Evolutionary conservation across 2,329 filamentous ascomycete species (phyloP), one percentile per base, ranked within the genome.

Genomic region (Chrysoporthe puriensis): DNA sequence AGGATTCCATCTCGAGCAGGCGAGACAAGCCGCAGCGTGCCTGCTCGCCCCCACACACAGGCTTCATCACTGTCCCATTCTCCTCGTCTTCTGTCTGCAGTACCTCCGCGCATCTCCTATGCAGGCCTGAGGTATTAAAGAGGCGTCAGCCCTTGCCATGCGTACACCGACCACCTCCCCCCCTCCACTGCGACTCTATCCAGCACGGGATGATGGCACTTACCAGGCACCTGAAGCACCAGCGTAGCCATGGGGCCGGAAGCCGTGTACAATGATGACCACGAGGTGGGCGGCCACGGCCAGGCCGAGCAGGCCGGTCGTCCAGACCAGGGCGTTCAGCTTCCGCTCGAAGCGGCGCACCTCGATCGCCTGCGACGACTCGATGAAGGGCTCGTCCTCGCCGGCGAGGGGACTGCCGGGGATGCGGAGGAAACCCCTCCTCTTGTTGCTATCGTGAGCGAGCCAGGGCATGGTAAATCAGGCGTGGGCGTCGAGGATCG

Each of bases 371-470:
- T 26, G 40, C 4, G 57, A 60, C 6, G 36, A 60, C 40, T 44
- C 57, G 40, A 60, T 60, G 18, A 60, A 60, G 40, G 57, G 57
- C 36, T 32, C 57, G 36, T 60, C 40, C 43, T 44, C 57, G 14
- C 14, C 57, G 16, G 18, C 57, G 34, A 59, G 11, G 34, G 57
- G 57, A n/a, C 57, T 59, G 34, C 13, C 40, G 57, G 57, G 57
- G 3, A 59, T 42, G 34, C 57, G 57, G 57, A 59, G 57, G 57
- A 59, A 43, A 34, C 54, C 32, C 34, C 32, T 34, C 32, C 54
- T 36, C 44, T n/a, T 8, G 44, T 8, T n/a, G 44, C 14, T 46
- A 4, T 46, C 13, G 11, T 4, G 18, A 13, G 44, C 18, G 18
- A 14, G 18, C 44, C 44, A 46, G 44, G 44, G 13, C 44, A 46